Evolutionary conservation across 768 basidiomycete genomes (phyloP).

Genomic region (Boletus subcaerulescens): DNA sequence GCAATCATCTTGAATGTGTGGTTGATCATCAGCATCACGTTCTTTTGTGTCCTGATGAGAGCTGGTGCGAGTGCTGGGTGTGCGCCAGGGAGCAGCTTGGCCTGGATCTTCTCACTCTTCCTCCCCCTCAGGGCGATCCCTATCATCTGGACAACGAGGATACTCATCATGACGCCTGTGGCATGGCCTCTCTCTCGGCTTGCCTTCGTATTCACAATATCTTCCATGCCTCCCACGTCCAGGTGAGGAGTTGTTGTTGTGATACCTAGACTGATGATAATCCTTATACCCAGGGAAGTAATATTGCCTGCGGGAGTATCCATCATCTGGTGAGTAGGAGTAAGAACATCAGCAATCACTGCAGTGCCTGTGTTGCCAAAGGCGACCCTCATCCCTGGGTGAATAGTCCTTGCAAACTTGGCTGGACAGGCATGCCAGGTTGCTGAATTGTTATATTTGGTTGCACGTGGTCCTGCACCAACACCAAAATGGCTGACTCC

Average conservation of each 20-base stretch:
- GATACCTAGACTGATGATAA: slow-evolving; percentile 7
- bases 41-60: slow-evolving; percentile 8
- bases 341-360: slow-evolving; percentile 21
- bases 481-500: too few relatives aligned
- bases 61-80: slow-evolving; percentile 15
- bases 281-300: slow-evolving; percentile 14
- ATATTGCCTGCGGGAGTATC: slow-evolving; percentile 1
- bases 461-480: slow-evolving; percentile 6
- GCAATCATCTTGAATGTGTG: slow-evolving; percentile 8
- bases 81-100: slow-evolving; percentile 1
- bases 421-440: slow-evolving; percentile 2
- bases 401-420: slow-evolving; percentile 1
- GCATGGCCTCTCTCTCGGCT: slow-evolving; percentile 8
- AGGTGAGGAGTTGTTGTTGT: slow-evolving; percentile 8
- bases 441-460: neutral
- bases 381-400: slow-evolving; percentile 1
- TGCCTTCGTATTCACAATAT: neutral
- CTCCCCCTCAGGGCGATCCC: neutral
- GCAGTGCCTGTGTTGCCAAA: neutral
- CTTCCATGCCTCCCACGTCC: slow-evolving; percentile 7
- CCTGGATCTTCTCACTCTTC: slow-evolving; percentile 11
- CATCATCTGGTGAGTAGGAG: slow-evolving; percentile 20
- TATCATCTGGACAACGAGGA: neutral
- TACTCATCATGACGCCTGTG: neutral
- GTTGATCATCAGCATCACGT: slow-evolving; percentile 13